Evolutionary conservation across 345 rosid species (phyloP), one percentile per base, ranked within the genome.

Genomic region (Lepidium didymum): DNA sequence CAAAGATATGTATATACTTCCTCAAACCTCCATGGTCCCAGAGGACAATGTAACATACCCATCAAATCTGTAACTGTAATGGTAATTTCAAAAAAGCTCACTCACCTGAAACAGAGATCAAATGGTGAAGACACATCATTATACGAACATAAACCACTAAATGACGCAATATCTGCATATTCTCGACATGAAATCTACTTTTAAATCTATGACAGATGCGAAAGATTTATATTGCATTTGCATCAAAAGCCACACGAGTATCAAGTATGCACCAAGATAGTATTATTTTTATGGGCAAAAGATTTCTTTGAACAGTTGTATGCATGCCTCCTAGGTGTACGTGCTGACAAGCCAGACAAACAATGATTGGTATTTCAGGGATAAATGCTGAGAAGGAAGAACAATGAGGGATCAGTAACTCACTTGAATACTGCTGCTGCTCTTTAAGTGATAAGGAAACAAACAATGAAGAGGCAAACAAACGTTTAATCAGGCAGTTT

Each of bases 401-500:
- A 35, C 45, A 21, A 29, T 3, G 12, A 51, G 56, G 47, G 61
- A 34, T 44, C 10, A 67, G 56, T 34, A 67, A 67, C 77, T 74
- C 43, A 74, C 77, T 60, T 74, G 63, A 13, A 67, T 35, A 74
- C 56, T 51, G 62, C 35, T 51, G 62, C 35, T 52, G 65, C 61
- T 51, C 15, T 35, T 16, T 34, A 66, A 58, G 47, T 15, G n/a
- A 35, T 23, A 65, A 37, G 64, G 63, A 61, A 37, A 60, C 42
- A 54, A 10, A 18, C 52, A 55, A 38, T 45, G 45, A 62, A 37
- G 69, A 61, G 45, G 58, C 38, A 25, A 50, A 36, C 47, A 25
- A 27, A 40, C 6, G 1, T 15, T 45, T 15, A 13, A 29, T 72
- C 77, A 89, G 82, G 81, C 81, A 94, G 84, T 84, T 91, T 91